phyloP scores from a whole-genome alignment of 352 stramenopile genomes.

The Globisporangium middletonii region DNA sequence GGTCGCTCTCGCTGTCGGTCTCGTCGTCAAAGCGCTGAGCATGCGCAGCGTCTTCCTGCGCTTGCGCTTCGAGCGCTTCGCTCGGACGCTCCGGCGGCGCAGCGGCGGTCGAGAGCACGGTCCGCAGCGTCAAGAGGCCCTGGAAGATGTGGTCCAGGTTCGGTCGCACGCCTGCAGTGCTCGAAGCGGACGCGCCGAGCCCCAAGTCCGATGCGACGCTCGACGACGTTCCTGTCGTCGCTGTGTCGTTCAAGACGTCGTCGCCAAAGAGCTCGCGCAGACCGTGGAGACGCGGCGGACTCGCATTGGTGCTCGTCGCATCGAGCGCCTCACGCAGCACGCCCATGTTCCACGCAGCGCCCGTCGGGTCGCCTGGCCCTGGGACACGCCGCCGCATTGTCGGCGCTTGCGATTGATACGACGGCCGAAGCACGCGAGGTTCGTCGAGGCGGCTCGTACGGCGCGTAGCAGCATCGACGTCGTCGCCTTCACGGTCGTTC shows the following conservation, averaged over 20 bases:
- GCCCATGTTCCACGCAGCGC: conserved; percentile 56
- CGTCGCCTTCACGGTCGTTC: conserved; percentile 1
- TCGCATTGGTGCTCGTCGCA: not conserved
- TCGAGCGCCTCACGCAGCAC: conserved; percentile 45
- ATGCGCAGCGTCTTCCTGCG: not conserved
- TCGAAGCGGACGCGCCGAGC: conserved; percentile 8
- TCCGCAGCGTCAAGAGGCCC: conserved; percentile 46
- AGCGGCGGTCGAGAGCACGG: conserved; percentile 38
- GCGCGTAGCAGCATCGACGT: not conserved
- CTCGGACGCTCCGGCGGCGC: not conserved
- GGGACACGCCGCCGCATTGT: conserved; percentile 12
- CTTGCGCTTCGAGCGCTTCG: not conserved
- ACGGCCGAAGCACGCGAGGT: conserved; percentile 7
- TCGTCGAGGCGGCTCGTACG: conserved; percentile 7
- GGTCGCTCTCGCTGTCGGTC: not conserved
- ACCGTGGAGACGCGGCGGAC: conserved; percentile 22
- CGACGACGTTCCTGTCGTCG: conserved; percentile 18
- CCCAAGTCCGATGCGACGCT: conserved; percentile 26
- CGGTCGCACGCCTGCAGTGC: not conserved
- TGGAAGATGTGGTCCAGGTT: conserved; percentile 57
- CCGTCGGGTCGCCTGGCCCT: conserved; percentile 18
- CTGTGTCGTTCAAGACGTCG: conserved; percentile 23
- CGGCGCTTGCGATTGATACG: not conserved
- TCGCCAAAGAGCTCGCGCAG: conserved; percentile 29
- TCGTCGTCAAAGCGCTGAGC: not conserved